Evolutionary conservation across 495 filamentous ascomycete species (phyloP).

Genomic region (Ascodesmis nigricans): DNA sequence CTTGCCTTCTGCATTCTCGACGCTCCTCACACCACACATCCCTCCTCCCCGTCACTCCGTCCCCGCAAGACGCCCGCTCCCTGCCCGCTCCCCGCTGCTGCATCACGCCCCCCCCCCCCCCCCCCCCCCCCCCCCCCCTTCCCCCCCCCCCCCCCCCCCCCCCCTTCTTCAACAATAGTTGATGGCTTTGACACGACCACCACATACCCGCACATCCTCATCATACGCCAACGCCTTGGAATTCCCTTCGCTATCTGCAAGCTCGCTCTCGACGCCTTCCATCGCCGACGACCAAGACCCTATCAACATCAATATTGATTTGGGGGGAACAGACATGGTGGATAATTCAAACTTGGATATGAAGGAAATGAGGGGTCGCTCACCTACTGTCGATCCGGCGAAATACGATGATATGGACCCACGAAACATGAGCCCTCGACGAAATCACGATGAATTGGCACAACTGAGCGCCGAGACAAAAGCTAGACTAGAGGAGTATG

Average conservation of each 20-base stretch:
- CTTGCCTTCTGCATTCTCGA: too few relatives aligned
- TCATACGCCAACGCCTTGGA: constrained; percentile 16
- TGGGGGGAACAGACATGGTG: constrained; percentile 8
- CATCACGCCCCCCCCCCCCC: background rate
- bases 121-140: background rate
- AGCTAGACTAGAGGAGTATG: constrained; percentile 37
- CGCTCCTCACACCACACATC: too few relatives aligned
- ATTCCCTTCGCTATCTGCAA: constrained; percentile 16
- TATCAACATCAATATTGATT: constrained; percentile 7
- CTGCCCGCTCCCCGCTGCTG: background rate
- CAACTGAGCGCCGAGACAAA: constrained; percentile 61
- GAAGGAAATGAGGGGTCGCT: constrained; percentile 20
- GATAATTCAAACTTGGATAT: constrained; percentile 12
- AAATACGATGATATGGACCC: constrained; percentile 55
- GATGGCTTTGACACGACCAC: constrained; percentile 16
- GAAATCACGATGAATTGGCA: constrained; percentile 74
- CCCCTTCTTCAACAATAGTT: background rate
- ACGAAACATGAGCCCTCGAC: constrained; percentile 78
- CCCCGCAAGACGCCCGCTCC: too few relatives aligned
- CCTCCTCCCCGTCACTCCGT: too few relatives aligned
- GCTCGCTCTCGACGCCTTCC: constrained; percentile 17
- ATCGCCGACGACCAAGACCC: constrained; percentile 20
- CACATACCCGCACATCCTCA: constrained; percentile 17
- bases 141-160: constrained; percentile 1
- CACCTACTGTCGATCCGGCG: constrained; percentile 12